Base-by-base conservation (phyloP, 2,329 filamentous ascomycete genomes). In the Paracoccidioides brasiliensis region DNA sequence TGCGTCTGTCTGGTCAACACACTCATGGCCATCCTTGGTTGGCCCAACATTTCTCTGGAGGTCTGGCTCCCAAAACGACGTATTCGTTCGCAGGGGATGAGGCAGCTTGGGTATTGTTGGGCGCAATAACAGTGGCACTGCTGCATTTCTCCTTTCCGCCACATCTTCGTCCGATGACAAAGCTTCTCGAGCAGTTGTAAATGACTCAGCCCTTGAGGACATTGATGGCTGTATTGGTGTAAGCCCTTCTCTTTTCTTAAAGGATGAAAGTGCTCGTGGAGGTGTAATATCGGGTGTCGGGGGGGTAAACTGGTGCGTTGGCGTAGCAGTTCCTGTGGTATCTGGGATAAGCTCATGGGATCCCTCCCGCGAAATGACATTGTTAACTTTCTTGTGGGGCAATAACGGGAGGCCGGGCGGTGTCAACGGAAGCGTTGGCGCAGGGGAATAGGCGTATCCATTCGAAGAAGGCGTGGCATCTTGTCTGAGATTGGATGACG, bases 241-340 rank as follows among this genome's bases (percentile, higher is more conserved):
- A 69, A 66, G 15, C 78, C 62, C 55, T 64, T 67, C 55, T 63
- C 4, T 61, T 61, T n/a, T 67, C 64, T 30, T 64, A 60, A 37
- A 64, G 61, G 56, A 70, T 68, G 57, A 55, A 37, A 56, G 22
- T 22, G 51, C 44, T 28, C 81, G 78, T 40, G 86, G 86, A 53
- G 85, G 86, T 14, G 86, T 90, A 48, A 85, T 79, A 69, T 89
- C 86, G 38, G 86, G 86, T 3, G 86, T 90, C 37, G 84, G 85
- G 14, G 84, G 84, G 62, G 82, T 86, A 64, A 78, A 78, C 60
- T 84, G 80, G 60, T 81, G 80, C 33, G 81, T 78, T 52, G 84
- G 83, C 4, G 84, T 87, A 55, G 74, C 73, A 41, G 62, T 62
- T 35, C 62, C 62, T 28, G 61, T 56, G 4, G 41, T 43, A n/a